These are phyloP conservation scores for Rubia peregrina DNA, from an alignment of 305 asterid genomes.

Conservation along the genomic window DNA sequence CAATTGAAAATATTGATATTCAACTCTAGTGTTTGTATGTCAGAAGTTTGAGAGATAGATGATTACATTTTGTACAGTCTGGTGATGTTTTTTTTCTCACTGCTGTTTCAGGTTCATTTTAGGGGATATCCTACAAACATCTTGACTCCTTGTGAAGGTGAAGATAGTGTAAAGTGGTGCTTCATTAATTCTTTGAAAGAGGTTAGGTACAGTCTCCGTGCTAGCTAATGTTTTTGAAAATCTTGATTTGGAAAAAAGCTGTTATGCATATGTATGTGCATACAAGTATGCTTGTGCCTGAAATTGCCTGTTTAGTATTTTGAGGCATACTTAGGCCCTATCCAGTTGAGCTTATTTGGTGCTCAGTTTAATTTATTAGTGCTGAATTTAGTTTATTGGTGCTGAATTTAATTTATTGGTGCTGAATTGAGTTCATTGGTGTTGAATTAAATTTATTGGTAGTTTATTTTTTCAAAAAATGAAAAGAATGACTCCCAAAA, in stretches of 20 bases:
- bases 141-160: slow-evolving; percentile 85
- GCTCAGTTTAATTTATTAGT: no score
- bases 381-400: no score
- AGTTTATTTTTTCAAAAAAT: no score
- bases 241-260: slow-evolving; percentile 5
- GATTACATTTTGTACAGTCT: neutral
- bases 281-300: neutral
- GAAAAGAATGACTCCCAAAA: no score
- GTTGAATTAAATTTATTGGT: no score
- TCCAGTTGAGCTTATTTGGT: no score
- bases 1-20: neutral
- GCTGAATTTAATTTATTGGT: no score
- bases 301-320: neutral
- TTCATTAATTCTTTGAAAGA: slow-evolving; percentile 87
- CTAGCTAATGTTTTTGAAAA: slow-evolving; percentile 12
- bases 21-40: neutral
- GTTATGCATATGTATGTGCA: neutral
- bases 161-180: slow-evolving; percentile 91
- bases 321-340: neutral
- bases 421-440: no score
- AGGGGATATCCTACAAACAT: slow-evolving; percentile 79
- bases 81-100: neutral
- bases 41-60: neutral
- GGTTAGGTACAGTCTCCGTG: slow-evolving; percentile 48
- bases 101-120: slow-evolving; percentile 69